Evolutionary conservation across 495 filamentous ascomycete species (phyloP).

Genomic region (Penicillium longicatenatum): DNA sequence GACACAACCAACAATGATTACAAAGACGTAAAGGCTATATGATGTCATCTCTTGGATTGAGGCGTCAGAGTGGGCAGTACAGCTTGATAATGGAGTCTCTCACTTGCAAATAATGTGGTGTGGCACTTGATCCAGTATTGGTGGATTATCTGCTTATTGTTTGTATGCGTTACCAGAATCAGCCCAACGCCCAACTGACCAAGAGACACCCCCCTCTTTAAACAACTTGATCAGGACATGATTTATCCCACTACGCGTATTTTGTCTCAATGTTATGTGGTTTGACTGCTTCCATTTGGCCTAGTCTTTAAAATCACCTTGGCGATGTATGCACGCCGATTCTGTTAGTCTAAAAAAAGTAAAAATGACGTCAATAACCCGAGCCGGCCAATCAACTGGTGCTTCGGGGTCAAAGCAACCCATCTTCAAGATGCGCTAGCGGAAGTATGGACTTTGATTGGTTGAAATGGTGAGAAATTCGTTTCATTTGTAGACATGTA

Average conservation of each 20-base stretch:
- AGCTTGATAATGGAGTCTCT: neutral
- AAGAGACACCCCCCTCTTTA: neutral
- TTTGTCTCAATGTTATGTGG: neutral
- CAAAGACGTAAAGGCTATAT: conserved; percentile 20
- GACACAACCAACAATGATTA: conserved; percentile 26
- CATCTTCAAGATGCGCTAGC: neutral
- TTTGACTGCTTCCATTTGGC: neutral
- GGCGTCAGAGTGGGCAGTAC: neutral
- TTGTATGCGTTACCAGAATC: neutral
- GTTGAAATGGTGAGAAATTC: neutral
- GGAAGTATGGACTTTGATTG: neutral
- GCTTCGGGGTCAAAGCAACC: conserved; percentile 1
- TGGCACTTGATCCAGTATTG: no score
- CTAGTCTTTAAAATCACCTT: neutral
- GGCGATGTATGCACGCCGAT: neutral
- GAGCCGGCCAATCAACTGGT: conserved; percentile 5
- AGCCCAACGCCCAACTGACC: neutral
- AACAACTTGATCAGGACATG: neutral
- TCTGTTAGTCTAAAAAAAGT: conserved; percentile 9
- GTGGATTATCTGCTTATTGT: neutral
- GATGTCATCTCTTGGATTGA: neutral
- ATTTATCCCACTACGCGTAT: neutral
- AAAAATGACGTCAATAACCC: conserved; percentile 12
- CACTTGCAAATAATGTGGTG: neutral
- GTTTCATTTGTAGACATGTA: no score